phyloP scores from a whole-genome alignment of 176 grass and related monocot species.

The Ensete ventricosum region DNA sequence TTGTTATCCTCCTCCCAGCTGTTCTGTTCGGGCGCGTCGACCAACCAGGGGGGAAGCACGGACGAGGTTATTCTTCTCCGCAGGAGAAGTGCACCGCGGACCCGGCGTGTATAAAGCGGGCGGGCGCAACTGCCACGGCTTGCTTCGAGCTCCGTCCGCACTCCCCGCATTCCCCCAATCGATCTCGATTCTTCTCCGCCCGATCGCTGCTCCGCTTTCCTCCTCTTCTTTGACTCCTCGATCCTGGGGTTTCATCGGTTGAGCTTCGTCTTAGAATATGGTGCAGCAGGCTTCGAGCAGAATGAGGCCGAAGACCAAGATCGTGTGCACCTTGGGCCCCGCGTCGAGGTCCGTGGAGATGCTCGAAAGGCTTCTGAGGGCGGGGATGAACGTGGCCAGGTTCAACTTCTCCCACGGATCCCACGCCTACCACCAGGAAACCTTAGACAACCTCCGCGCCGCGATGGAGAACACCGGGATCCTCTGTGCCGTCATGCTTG shows the following conservation, averaged over 20 bases:
- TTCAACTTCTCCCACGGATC: constrained; percentile 98
- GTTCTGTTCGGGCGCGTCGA: too few relatives aligned
- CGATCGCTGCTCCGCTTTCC: not conserved
- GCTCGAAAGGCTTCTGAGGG: constrained; percentile 57
- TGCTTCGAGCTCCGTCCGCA: not conserved
- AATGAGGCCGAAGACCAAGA: constrained; percentile 66
- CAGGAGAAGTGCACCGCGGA: not conserved
- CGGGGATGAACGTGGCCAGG: constrained; percentile 78
- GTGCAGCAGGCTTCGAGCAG: not conserved
- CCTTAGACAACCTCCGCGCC: constrained; percentile 63
- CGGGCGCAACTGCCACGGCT: not conserved
- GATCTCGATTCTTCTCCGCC: not conserved
- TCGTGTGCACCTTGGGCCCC: constrained; percentile 77
- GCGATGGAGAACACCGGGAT: constrained; percentile 69
- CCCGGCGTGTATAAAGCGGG: not conserved
- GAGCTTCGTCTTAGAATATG: too few relatives aligned
- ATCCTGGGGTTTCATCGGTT: not conserved
- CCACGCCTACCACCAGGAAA: constrained; percentile 79
- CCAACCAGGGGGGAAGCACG: too few relatives aligned
- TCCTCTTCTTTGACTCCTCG: not conserved
- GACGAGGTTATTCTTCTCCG: not conserved
- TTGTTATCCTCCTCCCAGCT: too few relatives aligned
- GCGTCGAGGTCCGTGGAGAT: constrained; percentile 82
- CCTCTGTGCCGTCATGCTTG: constrained; percentile 84
- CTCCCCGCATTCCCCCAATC: not conserved